phyloP scores from a whole-genome alignment of 345 rosid species.

The Clarkia xantiana region DNA sequence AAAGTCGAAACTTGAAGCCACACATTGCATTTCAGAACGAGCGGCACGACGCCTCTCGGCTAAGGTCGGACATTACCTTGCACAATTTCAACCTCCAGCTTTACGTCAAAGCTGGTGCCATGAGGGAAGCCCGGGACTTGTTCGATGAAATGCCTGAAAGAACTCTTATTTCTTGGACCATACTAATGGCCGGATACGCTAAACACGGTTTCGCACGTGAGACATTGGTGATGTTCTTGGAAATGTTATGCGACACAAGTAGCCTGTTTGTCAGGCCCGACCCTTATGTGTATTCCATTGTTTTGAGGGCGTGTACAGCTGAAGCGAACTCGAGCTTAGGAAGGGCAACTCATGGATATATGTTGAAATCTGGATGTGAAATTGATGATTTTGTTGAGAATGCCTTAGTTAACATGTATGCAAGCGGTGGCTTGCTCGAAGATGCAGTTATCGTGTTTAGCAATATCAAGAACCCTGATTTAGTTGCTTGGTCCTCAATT shows the following conservation, averaged over 20 bases:
- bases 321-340: conserved; percentile 10
- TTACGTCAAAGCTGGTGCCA: too few species aligned
- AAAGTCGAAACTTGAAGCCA: too few species aligned
- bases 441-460: conserved; percentile 14
- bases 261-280: conserved; percentile 7
- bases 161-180: too few species aligned
- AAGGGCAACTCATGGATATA: conserved; percentile 13
- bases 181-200: too few species aligned
- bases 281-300: conserved; percentile 14
- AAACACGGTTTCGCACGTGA: too few species aligned
- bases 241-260: too few species aligned
- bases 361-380: conserved; percentile 13
- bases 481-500: conserved; percentile 20
- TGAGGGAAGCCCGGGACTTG: too few species aligned
- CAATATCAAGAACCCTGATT: conserved; percentile 12
- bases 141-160: too few species aligned
- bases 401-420: conserved; percentile 21
- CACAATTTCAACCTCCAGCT: too few species aligned
- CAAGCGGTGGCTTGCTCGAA: conserved; percentile 11
- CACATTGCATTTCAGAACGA: background rate
- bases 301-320: conserved; percentile 11
- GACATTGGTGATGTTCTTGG: too few species aligned
- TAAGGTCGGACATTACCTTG: too few species aligned
- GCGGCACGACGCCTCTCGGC: background rate
- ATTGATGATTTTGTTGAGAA: conserved; percentile 18